Percentiles rank a stretch among this genome's conserved stretches.
phyloP scores from a whole-genome alignment of 305 asterid genomes.

The Fraxinus angustifolia region DNA sequence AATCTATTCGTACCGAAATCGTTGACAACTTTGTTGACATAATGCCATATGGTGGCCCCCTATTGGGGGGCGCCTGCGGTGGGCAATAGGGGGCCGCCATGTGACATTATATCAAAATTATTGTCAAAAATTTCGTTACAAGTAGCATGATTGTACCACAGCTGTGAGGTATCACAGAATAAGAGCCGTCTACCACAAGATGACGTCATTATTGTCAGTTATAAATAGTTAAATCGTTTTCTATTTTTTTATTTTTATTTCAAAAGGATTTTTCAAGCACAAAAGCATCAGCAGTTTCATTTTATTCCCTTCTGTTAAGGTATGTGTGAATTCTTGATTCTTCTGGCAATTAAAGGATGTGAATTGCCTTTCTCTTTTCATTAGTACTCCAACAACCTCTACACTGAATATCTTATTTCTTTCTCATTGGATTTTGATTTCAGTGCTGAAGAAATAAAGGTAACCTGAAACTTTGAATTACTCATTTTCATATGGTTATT shows the following conservation, averaged over 20 bases:
- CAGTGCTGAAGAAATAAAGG: not conserved
- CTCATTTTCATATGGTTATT: not conserved
- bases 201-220: slow-evolving; percentile 26
- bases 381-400: not conserved
- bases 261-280: not conserved
- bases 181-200: slow-evolving; percentile 12
- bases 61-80: too few species aligned
- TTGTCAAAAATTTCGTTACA: too few species aligned
- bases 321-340: not conserved
- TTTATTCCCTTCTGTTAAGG: slow-evolving; percentile 17
- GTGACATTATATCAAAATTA: too few species aligned
- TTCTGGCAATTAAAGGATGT: slow-evolving; percentile 4
- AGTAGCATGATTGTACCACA: too few species aligned
- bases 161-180: not conserved
- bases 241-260: not conserved
- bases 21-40: too few species aligned
- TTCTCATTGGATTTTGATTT: not conserved
- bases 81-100: too few species aligned
- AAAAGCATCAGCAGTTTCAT: slow-evolving; percentile 12
- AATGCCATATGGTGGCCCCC: too few species aligned
- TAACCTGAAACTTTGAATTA: not conserved
- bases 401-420: not conserved
- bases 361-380: not conserved
- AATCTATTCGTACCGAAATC: too few species aligned
- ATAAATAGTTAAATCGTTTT: slow-evolving; percentile 18